Evolutionary conservation across 768 basidiomycete genomes (phyloP).

Genomic region (Rhodosporidiobolus sp.): DNA sequence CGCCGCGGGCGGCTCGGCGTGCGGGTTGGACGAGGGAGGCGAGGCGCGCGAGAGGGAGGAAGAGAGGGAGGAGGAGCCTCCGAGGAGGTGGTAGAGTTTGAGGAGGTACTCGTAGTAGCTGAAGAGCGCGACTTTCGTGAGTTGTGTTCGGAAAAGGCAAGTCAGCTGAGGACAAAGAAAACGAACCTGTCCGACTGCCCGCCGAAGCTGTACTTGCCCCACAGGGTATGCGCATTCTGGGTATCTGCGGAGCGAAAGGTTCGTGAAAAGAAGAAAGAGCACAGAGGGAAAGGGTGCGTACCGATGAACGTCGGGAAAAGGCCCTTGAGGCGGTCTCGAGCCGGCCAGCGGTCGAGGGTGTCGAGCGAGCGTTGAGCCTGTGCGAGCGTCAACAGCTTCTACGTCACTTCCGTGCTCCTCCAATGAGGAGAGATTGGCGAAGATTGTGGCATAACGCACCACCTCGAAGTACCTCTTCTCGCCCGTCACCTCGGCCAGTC

Average conservation of each 20-base stretch:
- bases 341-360: slow-evolving; percentile 42
- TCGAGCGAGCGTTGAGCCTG: slow-evolving; percentile 49
- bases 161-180: too few species aligned
- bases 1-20: slow-evolving; percentile 1
- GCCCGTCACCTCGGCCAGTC: slow-evolving; percentile 49
- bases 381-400: background rate
- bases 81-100: slow-evolving; percentile 50
- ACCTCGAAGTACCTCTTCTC: slow-evolving; percentile 49
- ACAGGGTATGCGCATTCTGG: slow-evolving; percentile 12
- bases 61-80: slow-evolving; percentile 29
- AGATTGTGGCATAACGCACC: slow-evolving; percentile 21
- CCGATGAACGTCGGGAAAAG: slow-evolving; percentile 2
- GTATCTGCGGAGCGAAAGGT: background rate
- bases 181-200: slow-evolving; percentile 42
- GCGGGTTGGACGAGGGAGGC: too few species aligned
- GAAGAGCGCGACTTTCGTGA: background rate
- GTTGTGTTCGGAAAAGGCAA: background rate
- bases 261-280: background rate
- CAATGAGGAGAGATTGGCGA: too few species aligned
- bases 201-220: slow-evolving; percentile 48
- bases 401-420: background rate
- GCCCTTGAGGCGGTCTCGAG: background rate
- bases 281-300: background rate
- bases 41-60: too few species aligned
- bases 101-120: slow-evolving; percentile 44